A percentile compares a stretch with the other conserved stretches of the same genome.
phyloP scores from a whole-genome alignment of 306 rosid species.

The Quercus engelmannii region DNA sequence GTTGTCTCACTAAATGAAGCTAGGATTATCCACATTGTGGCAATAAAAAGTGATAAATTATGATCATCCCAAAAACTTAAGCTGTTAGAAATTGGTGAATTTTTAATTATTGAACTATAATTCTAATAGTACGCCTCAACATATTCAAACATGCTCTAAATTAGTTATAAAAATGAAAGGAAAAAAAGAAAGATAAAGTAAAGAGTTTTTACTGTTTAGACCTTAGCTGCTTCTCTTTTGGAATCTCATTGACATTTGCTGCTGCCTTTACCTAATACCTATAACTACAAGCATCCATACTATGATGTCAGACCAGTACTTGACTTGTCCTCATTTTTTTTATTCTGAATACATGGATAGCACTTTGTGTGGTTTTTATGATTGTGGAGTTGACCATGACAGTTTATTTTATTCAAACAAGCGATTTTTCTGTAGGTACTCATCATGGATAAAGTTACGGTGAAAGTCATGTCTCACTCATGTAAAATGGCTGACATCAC shows the following conservation, averaged over 20 bases:
- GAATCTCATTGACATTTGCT: too few relatives aligned
- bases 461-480: slow-evolving; percentile 92
- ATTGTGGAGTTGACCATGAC: not conserved
- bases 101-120: too few relatives aligned
- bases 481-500: slow-evolving; percentile 99
- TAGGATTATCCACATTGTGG: not conserved
- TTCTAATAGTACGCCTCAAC: too few relatives aligned
- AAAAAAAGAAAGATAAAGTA: too few relatives aligned
- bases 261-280: not conserved
- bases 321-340: not conserved
- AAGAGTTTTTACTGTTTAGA: too few relatives aligned
- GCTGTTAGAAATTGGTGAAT: too few relatives aligned
- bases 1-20: not conserved
- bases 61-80: too few relatives aligned
- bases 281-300: not conserved
- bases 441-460: slow-evolving; percentile 92
- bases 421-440: slow-evolving; percentile 54
- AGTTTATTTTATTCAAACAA: not conserved
- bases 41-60: too few relatives aligned
- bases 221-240: too few relatives aligned
- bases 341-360: not conserved
- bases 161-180: too few relatives aligned
- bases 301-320: not conserved
- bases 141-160: too few relatives aligned
- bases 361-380: not conserved